phyloP scores from a whole-genome alignment of 2,329 filamentous ascomycete species.

The Fusarium sp. region DNA sequence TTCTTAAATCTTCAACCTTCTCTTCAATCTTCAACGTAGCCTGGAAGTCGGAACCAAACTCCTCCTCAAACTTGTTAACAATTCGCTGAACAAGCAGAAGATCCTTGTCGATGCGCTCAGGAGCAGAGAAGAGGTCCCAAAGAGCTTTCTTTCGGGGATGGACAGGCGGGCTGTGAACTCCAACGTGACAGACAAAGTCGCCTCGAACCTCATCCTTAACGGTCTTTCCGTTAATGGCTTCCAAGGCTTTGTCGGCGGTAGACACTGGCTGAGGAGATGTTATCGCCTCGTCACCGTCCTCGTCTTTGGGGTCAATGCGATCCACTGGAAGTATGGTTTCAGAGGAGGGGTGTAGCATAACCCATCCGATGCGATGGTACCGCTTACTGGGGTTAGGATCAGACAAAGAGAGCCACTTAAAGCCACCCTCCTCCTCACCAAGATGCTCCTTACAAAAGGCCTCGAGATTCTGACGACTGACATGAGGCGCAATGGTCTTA shows the following conservation, averaged over 20 bases:
- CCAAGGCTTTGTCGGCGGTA: constrained; percentile 87
- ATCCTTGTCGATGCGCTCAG: constrained; percentile 93
- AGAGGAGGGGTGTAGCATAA: constrained; percentile 87
- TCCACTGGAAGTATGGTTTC: constrained; percentile 76
- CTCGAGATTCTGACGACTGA: constrained; percentile 93
- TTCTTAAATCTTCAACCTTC: constrained; percentile 83
- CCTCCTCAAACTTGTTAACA: constrained; percentile 85
- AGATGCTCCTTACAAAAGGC: constrained; percentile 95
- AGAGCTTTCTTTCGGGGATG: constrained; percentile 93
- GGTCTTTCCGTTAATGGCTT: constrained; percentile 97
- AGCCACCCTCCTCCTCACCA: constrained; percentile 90
- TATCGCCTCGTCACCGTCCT: constrained; percentile 70
- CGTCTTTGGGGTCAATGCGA: constrained; percentile 79
- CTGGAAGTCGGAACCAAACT: constrained; percentile 82
- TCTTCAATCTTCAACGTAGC: constrained; percentile 86
- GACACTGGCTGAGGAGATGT: constrained; percentile 66
- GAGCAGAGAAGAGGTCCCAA: constrained; percentile 96
- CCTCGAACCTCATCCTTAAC: constrained; percentile 94
- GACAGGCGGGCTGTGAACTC: constrained; percentile 89
- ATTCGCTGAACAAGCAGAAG: constrained; percentile 85
- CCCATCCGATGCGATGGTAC: constrained; percentile 98
- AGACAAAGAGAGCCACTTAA: constrained; percentile 95
- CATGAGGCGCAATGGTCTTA: constrained; percentile 97
- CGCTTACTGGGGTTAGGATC: constrained; percentile 98
- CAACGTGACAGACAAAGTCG: constrained; percentile 97